Base-by-base conservation (phyloP, 202 grass and related monocot species). In the Elaeis oleifera region DNA sequence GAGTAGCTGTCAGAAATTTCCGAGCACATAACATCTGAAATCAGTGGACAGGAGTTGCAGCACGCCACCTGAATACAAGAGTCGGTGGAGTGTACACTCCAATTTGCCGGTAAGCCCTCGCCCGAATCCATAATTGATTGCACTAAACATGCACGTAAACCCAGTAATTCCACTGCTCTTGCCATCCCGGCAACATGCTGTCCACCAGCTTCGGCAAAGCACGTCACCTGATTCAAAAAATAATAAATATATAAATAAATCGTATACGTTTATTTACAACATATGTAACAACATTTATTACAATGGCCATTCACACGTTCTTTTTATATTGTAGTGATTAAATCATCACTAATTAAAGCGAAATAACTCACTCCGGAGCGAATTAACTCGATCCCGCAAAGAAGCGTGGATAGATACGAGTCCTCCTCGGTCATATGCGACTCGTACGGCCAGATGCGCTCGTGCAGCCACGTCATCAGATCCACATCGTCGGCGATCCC, bases 401-500 rank as follows among this genome's bases (percentile, higher is more conserved):
- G 86, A 58, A 95, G 86, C 3, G 90, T 95, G 58, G 90, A 95
- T 32, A 78, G 60, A 59, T 90, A 90, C 36, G 90, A 95, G 58
- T 95, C 90, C 48, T 90, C 86, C 69, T 90, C 83, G 17, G 83
- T 95, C 90, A 95, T 95, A 75, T 84, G 78, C 5, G 90, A 87
- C 69, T 95, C 90, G 25, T 95, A 95, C 4, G 90, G 90, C 90
- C 90, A 95, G 49, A 95, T 95, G 61, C 90, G 77, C 21, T 80
- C 67, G 66, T 90, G 90, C 44, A 95, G 80, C 90, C 90, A 95
- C 22, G 83, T 87, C 60, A 87, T 84, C 54, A 95, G 77, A 71
- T 95, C 90, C n/a, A 95, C 90, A 61, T 95, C 90, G 63, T 95
- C 90, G 21, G 90, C 90, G 53, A 95, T 95, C 15, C 86, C 90